Base-by-base conservation (phyloP, 768 basidiomycete species). In the Leccinum sublutescens region DNA sequence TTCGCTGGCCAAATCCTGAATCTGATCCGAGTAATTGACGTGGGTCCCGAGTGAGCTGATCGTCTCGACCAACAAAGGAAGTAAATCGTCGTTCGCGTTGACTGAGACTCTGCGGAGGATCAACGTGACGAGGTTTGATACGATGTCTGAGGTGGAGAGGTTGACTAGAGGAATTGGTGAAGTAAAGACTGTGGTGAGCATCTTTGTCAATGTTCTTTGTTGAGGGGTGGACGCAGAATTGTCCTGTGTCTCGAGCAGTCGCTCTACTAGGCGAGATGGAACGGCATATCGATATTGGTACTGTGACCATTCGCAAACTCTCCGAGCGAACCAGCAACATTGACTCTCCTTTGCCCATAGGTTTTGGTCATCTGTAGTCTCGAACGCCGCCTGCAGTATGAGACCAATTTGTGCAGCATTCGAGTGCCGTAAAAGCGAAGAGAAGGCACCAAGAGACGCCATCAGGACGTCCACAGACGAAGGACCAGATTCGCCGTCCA, bases 11-110 rank as follows among this genome's bases (percentile, higher is more conserved):
- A 97, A 84, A 68, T 97, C 95, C 68, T 93, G 92, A 52, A 95
- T 93, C 74, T 98, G 95, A 72, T 97, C 95, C 40, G 93, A 89
- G 69, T 98, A 98, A 77, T 97, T 95, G 55, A 96, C 86, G 68
- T 96, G 94, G 11, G 89, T 86, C 36, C 93, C 93, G 11, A 98
- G 78, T 0, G 94, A 91, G 2, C 89, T 79, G 47, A 95, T 88
- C 67, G 89, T 89, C 56, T 85, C 80, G 8, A 95, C 88, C 23
- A 23, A 2, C 21, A 21, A 2, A 1, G 85, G 80, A 11, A 98
- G 76, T 10, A 93, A 77, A 7, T 78, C 60, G 64, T 95, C 93
- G 11, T 83, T 75, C 1, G 82, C 76, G 58, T 87, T 80, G 33
- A 86, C 75, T 1, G 83, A 77, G 27, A 86, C 79, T 49, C 90